These are phyloP conservation scores for Mortierella sp. DNA, from an alignment of 371 early-diverging fungal genomes.

Conservation along the genomic window DNA sequence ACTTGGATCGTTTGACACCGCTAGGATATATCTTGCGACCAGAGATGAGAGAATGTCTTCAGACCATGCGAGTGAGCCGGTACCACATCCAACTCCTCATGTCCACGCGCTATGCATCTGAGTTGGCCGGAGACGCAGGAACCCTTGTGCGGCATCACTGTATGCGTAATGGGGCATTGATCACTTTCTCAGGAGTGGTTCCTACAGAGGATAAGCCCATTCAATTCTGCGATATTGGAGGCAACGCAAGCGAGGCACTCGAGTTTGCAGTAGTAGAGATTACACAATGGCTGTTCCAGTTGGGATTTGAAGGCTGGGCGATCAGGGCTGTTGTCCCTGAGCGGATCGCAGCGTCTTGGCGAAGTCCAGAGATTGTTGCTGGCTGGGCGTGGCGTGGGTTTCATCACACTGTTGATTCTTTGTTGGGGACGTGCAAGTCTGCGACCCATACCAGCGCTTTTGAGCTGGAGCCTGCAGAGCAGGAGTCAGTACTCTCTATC, in stretches of 20 bases:
- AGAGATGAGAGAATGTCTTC: constrained; percentile 26
- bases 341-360: constrained; percentile 3
- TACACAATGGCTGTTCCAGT: constrained; percentile 10
- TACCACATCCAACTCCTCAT: constrained; percentile 33
- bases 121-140: constrained; percentile 1
- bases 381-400: neutral
- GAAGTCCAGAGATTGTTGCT: neutral
- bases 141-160: neutral
- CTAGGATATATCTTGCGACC: constrained; percentile 32
- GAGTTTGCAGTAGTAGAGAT: constrained; percentile 3
- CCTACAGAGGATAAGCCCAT: neutral
- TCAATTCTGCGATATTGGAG: constrained; percentile 29
- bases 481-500: constrained; percentile 24
- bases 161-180: neutral
- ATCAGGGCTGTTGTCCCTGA: constrained; percentile 16
- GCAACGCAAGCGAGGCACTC: neutral
- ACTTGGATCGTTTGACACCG: constrained; percentile 24
- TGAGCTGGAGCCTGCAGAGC: constrained; percentile 30
- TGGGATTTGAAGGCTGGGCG: constrained; percentile 6
- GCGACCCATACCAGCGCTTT: neutral
- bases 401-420: neutral
- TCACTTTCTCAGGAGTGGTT: constrained; percentile 7
- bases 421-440: neutral
- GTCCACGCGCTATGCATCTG: neutral
- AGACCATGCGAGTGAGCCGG: constrained; percentile 16